Evolutionary conservation across 2,329 filamentous ascomycete genomes (phyloP), one percentile per base, ranked within the genome.

Genomic region (Penicillium hordei): DNA sequence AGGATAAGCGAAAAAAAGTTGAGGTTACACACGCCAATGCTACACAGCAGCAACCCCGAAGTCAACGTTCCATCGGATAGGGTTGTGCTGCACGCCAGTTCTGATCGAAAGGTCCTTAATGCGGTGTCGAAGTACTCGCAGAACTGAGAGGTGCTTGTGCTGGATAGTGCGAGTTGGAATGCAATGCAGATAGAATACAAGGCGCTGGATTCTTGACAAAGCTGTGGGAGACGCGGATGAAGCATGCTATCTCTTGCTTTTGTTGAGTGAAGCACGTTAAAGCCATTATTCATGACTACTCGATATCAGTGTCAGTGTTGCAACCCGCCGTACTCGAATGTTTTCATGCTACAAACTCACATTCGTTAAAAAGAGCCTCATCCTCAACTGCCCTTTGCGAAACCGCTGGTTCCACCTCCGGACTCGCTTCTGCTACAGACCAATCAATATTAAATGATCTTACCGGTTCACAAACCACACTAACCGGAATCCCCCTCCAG

Each of bases 21-120:
- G 23, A 12, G 27, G 51, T 45, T 10, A 68, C 68, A 46, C 55
- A 72, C 68, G 15, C 67, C 70, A 52, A 71, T 72, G 42, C 63
- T 73, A 56, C 70, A 72, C 38, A 73, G 27, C 7, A 73, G 62
- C 6, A 72, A 51, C 0, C 70, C 71, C 5, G 71, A 68, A 23
- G 65, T 65, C 17, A 72, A 44, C 5, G 68, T 73, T 4, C 65
- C 68, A 60, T 73, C 70, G 1, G 62, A 58, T 9, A 72, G 57
- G 6, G 48, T 60, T 17, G 60, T 59, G 39, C 60, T 68, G 27
- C 53, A 59, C 12, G 62, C 60, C 33, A 73, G 58, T 39, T 73
- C 70, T 5, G 60, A 57, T 49, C 70, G 65, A 38, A 72, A 72
- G 13, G 61, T 62, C 15, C 58, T 62, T 9, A 72, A 44, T 0